A percentile compares a stretch with the other conserved stretches of the same genome.
Evolutionary conservation across 257 asterid genomes (phyloP).

Genomic region (Solanum appendiculatum): DNA sequence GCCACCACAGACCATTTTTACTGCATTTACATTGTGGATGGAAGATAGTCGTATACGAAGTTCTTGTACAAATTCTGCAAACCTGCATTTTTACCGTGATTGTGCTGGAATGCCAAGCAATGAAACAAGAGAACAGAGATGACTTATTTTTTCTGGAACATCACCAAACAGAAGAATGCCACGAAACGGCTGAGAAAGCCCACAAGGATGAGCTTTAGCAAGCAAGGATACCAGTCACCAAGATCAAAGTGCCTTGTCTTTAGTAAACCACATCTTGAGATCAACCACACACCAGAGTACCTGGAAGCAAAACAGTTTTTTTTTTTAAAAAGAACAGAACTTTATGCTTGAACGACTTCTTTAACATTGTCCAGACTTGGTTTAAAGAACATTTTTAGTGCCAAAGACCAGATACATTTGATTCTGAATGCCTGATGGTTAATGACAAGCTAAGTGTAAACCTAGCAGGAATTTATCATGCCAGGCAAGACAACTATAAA

Average conservation of each 20-base stretch:
- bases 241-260: conserved; percentile 41
- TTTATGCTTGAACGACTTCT: neutral
- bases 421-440: neutral
- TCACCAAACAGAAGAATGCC: conserved; percentile 68
- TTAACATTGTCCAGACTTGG: neutral
- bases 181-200: conserved; percentile 54
- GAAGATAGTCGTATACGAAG: neutral
- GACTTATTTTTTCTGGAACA: conserved; percentile 74
- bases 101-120: neutral
- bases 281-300: conserved; percentile 91
- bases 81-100: neutral
- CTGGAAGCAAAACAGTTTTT: conserved; percentile 26
- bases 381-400: neutral
- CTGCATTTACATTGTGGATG: neutral
- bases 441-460: neutral
- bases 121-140: neutral
- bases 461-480: neutral
- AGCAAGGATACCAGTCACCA: conserved; percentile 44
- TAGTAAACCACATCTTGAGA: conserved; percentile 79
- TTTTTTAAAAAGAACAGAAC: neutral
- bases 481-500: neutral
- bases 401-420: neutral
- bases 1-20: neutral
- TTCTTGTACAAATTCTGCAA: neutral
- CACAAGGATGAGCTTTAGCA: conserved; percentile 47